Evolutionary conservation across 768 basidiomycete species (phyloP).

Genomic region (Boletus barrowsii): DNA sequence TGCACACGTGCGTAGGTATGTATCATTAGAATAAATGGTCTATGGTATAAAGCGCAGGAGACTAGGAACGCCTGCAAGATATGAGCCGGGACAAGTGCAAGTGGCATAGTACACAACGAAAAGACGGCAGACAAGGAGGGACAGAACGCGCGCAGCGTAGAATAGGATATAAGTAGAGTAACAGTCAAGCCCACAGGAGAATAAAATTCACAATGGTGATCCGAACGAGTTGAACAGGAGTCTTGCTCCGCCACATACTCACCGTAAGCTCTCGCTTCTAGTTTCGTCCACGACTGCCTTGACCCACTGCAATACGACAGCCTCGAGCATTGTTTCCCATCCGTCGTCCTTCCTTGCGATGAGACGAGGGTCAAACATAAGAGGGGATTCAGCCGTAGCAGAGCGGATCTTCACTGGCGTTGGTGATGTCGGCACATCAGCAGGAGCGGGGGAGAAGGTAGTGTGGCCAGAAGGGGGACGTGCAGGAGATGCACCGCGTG

Average conservation of each 20-base stretch:
- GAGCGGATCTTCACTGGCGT: slow-evolving; percentile 38
- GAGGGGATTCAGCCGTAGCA: slow-evolving; percentile 41
- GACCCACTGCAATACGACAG: slow-evolving; percentile 62
- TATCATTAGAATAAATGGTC: slow-evolving; percentile 4
- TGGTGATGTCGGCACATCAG: slow-evolving; percentile 25
- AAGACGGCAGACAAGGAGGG: neutral
- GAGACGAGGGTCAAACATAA: slow-evolving; percentile 68
- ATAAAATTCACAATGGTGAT: slow-evolving; percentile 4
- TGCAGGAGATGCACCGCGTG: slow-evolving; percentile 25
- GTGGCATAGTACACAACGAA: neutral
- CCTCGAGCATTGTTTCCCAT: slow-evolving; percentile 80
- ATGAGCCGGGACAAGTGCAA: slow-evolving; percentile 3
- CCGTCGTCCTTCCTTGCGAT: slow-evolving; percentile 73
- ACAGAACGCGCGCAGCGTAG: slow-evolving; percentile 1
- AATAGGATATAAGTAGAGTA: slow-evolving; percentile 16
- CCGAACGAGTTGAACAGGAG: neutral
- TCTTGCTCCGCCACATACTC: slow-evolving; percentile 1
- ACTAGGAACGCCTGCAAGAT: neutral
- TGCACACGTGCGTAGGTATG: neutral
- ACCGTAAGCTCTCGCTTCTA: slow-evolving; percentile 38
- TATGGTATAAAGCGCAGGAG: slow-evolving; percentile 7
- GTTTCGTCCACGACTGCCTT: slow-evolving; percentile 65
- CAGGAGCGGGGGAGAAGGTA: neutral
- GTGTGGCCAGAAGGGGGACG: slow-evolving; percentile 15
- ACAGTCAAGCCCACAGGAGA: slow-evolving; percentile 4